Evolutionary conservation across 495 filamentous ascomycete species (phyloP), one percentile per base, ranked within the genome.

Genomic region (Aspergillus sparsus): DNA sequence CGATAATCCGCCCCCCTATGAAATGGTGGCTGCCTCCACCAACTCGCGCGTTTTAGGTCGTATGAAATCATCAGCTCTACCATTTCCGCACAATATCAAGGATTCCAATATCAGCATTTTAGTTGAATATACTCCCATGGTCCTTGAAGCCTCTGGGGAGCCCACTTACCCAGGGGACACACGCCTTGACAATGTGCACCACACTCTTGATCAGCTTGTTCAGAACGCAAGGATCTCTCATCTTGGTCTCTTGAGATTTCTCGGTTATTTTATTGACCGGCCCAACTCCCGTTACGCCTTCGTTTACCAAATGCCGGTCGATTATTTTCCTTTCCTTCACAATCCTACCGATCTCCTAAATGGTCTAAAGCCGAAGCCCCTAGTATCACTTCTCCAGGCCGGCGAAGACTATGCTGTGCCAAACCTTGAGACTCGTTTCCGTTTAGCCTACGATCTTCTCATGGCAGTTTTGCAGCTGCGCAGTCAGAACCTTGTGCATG

Each of bases 241-340:
- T 47, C 68, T 80, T 11, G 87, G 86, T 3, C 82, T 89, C 0
- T 82, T 93, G 76, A 83, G 82, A 44, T 82, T 95, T 57, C 70
- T 95, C 31, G 92, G 90, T n/a, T 97, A 92, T 70, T 90, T 89
- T 62, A 84, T 93, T 68, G 91, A 96, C 69, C 83, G 89, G 64
- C 80, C 82, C 7, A 82, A 90, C 68, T 87, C 89, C 10, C 83
- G 91, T 8, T 87, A 91, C 69, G 92, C 89, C 21, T 80, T 97
- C 49, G 82, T 97, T 51, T 97, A 92, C 65, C 86, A 90, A 54
- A 86, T 96, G 66, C 92, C 92, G 0, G 78, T 83, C 7, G 83
- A 77, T 65, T 79, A 77, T 61, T 75, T 77, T 55, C 76, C 77
- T 2, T 79, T 77, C 54, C 65, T 80, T 21, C 72, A 67, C 50